phyloP scores from a whole-genome alignment of 2,329 filamentous ascomycete species.

The Cadophora gregata region DNA sequence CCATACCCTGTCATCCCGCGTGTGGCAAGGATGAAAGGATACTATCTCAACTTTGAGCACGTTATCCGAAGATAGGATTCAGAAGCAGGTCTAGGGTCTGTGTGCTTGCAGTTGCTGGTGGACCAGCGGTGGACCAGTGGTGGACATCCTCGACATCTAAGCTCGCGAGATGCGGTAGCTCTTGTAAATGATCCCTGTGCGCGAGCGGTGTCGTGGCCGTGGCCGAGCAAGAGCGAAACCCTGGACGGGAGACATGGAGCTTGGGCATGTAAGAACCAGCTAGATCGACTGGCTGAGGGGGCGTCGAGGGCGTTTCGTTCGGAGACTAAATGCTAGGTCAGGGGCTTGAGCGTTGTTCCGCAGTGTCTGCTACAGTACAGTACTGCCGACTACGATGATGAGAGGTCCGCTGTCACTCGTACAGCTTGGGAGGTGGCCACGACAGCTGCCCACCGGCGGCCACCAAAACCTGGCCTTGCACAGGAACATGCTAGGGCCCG shows the following conservation, averaged over 20 bases:
- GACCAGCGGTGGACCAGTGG: conserved; percentile 15
- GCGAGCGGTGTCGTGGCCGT: conserved; percentile 14
- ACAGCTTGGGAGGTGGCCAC: conserved; percentile 11
- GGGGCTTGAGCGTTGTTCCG: conserved; percentile 12
- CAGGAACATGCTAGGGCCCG: not conserved
- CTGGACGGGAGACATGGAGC: conserved; percentile 4
- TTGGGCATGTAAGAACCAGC: conserved; percentile 1
- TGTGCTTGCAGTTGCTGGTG: conserved; percentile 21
- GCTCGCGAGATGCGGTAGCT: conserved; percentile 23
- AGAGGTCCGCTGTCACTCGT: conserved; percentile 10
- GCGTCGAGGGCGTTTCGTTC: conserved; percentile 17
- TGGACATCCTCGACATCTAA: conserved; percentile 11
- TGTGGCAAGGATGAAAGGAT: conserved; percentile 25
- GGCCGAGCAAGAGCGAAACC: conserved; percentile 17
- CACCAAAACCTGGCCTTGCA: not conserved
- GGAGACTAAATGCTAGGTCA: conserved; percentile 17
- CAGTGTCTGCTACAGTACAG: conserved; percentile 2
- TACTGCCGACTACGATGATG: not conserved
- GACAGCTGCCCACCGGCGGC: not conserved
- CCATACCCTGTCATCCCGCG: conserved; percentile 32
- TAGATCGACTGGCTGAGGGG: conserved; percentile 12
- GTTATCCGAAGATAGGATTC: conserved; percentile 28
- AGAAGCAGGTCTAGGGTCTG: conserved; percentile 31
- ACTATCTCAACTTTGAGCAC: conserved; percentile 22
- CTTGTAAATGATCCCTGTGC: conserved; percentile 20